These are phyloP conservation scores for Gracilariopsis chorda DNA, from an alignment of 23 red algal genomes.

Conservation along the genomic window DNA sequence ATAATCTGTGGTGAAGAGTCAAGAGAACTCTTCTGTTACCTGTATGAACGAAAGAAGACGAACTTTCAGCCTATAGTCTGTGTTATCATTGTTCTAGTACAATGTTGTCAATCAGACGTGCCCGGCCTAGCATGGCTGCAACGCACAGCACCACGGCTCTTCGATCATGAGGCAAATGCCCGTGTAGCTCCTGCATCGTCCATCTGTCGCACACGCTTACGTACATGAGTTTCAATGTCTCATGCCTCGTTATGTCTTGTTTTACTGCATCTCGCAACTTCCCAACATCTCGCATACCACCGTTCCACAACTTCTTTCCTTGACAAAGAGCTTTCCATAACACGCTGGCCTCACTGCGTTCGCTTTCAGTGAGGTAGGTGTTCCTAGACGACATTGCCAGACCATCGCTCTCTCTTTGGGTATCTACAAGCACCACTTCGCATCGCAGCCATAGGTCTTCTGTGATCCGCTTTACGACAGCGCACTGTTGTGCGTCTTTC, in stretches of 20 bases:
- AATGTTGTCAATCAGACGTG: slow-evolving; percentile 95
- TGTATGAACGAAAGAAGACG: too few relatives aligned
- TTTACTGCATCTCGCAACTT: slow-evolving; percentile 6
- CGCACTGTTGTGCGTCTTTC: slow-evolving; percentile 97
- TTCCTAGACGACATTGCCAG: slow-evolving; percentile 88
- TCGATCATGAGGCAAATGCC: not conserved
- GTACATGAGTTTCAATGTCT: slow-evolving; percentile 24
- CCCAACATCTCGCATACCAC: not conserved
- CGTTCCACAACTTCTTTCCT: slow-evolving; percentile 13
- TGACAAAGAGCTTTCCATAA: slow-evolving; percentile 45
- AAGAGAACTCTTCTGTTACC: too few relatives aligned
- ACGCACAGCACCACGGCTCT: slow-evolving; percentile 18
- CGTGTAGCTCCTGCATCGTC: slow-evolving; percentile 42
- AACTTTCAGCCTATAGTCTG: too few relatives aligned
- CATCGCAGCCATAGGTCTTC: slow-evolving; percentile 67
- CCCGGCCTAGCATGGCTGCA: slow-evolving; percentile 75
- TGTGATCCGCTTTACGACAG: slow-evolving; percentile 61
- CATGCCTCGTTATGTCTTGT: not conserved
- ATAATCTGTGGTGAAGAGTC: too few relatives aligned
- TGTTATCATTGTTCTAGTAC: slow-evolving; percentile 3
- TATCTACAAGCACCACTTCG: slow-evolving; percentile 49
- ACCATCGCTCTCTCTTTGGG: slow-evolving; percentile 77
- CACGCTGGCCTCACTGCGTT: slow-evolving; percentile 49
- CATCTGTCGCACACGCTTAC: slow-evolving; percentile 66
- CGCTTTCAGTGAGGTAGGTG: slow-evolving; percentile 61